phyloP scores from a whole-genome alignment of 2,329 filamentous ascomycete genomes.

The Ophiostoma sp. region DNA sequence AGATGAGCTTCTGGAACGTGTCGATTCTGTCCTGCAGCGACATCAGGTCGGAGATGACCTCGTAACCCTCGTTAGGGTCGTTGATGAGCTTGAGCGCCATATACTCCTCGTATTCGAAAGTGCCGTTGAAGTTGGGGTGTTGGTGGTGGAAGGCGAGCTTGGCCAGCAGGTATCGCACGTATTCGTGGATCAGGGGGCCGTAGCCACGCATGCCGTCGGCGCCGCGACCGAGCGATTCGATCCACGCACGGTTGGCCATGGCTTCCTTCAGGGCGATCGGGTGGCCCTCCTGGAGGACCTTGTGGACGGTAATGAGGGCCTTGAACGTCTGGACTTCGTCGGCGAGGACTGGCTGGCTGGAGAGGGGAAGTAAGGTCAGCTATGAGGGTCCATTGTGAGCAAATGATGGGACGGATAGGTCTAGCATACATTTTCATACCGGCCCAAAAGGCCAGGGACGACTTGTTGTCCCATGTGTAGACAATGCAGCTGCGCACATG shows the following conservation, averaged over 20 bases:
- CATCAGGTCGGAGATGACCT: conserved; percentile 97
- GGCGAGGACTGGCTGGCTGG: conserved; percentile 91
- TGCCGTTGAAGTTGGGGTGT: conserved; percentile 96
- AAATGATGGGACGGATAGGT: neutral
- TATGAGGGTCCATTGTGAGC: neutral
- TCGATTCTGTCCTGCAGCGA: conserved; percentile 97
- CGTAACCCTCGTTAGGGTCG: conserved; percentile 95
- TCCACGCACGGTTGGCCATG: conserved; percentile 83
- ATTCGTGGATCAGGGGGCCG: conserved; percentile 89
- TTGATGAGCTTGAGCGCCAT: conserved; percentile 97
- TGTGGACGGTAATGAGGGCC: conserved; percentile 94
- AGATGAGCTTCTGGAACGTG: conserved; percentile 96
- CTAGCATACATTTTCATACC: conserved; percentile 85
- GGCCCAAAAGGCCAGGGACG: conserved; percentile 90
- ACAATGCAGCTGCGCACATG: conserved; percentile 98
- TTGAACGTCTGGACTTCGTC: conserved; percentile 99
- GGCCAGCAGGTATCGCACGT: conserved; percentile 90
- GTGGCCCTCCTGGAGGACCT: conserved; percentile 95
- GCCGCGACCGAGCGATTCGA: conserved; percentile 86
- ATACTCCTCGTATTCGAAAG: conserved; percentile 99
- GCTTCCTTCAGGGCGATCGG: conserved; percentile 84
- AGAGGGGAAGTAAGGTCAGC: neutral
- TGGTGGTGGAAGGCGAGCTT: conserved; percentile 97
- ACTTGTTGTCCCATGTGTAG: conserved; percentile 99
- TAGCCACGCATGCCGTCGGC: conserved; percentile 90